Conservation (phyloP, 805 yeast genomes). For the Wickerhamiella brachini region DNA sequence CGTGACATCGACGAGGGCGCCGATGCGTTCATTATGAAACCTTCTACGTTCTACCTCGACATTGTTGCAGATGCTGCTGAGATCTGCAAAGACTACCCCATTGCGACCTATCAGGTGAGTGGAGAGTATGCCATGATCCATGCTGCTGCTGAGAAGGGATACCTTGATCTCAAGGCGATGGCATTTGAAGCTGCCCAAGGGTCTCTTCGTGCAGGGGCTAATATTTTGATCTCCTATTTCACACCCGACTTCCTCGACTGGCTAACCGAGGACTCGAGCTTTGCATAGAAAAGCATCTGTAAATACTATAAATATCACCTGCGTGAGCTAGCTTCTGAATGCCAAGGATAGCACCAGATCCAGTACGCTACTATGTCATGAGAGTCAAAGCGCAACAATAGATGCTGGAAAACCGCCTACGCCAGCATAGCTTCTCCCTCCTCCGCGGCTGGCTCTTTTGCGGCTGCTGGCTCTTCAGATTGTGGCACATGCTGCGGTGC, state of each 20-base stretch:
- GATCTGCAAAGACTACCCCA: slow-evolving; percentile 70
- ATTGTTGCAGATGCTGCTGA: slow-evolving; percentile 77
- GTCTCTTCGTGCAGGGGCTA: slow-evolving; percentile 89
- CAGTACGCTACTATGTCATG: too few relatives aligned
- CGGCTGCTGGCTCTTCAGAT: background rate
- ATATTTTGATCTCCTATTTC: slow-evolving; percentile 78
- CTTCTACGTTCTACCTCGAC: slow-evolving; percentile 90
- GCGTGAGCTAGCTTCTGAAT: too few relatives aligned
- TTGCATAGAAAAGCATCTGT: background rate
- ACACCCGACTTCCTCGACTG: slow-evolving; percentile 94
- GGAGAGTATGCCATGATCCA: slow-evolving; percentile 97
- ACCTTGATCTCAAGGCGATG: slow-evolving; percentile 67
- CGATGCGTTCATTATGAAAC: slow-evolving; percentile 90
- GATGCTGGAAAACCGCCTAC: background rate
- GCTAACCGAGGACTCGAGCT: slow-evolving; percentile 29
- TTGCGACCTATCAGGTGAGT: slow-evolving; percentile 90
- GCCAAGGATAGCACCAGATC: too few relatives aligned
- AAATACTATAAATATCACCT: background rate
- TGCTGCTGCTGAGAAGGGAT: slow-evolving; percentile 94
- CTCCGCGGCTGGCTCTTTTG: background rate
- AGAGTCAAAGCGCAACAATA: too few relatives aligned
- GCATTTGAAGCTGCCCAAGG: slow-evolving; percentile 83
- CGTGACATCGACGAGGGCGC: slow-evolving; percentile 90
- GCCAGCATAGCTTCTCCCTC: background rate
- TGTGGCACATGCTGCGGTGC: background rate